Percentiles rank a stretch among this genome's conserved stretches.
These are phyloP conservation scores for Daphne laureola DNA, from an alignment of 441 rosid species.

Conservation along the genomic window DNA sequence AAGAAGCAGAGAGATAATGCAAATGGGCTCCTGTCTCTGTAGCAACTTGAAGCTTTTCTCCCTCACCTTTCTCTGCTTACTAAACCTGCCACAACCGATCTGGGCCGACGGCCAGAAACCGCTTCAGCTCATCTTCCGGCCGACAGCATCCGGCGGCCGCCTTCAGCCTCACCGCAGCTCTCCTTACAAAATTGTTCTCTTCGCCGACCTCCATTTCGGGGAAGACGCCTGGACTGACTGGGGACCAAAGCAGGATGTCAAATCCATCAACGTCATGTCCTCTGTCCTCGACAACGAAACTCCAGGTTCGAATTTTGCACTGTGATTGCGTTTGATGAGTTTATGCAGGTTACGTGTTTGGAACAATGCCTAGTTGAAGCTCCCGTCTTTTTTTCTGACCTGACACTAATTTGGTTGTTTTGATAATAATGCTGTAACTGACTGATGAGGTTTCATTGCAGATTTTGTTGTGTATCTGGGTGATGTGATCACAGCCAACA, in stretches of 20 bases:
- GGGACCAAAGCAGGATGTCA: constrained; percentile 68
- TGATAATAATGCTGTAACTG: too few species aligned
- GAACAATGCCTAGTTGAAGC: neutral
- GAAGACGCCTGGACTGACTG: constrained; percentile 69
- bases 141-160: constrained; percentile 9
- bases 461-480: constrained; percentile 86
- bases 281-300: constrained; percentile 46
- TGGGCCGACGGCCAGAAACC: neutral
- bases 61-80: neutral
- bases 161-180: constrained; percentile 23
- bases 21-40: too few species aligned
- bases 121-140: neutral
- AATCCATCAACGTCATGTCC: constrained; percentile 54
- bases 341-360: neutral
- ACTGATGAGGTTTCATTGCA: constrained; percentile 13
- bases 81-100: neutral
- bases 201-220: constrained; percentile 79
- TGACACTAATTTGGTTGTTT: too few species aligned
- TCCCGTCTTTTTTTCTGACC: neutral
- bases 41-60: neutral
- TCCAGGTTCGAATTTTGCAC: constrained; percentile 29
- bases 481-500: constrained; percentile 79
- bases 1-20: too few species aligned
- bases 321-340: neutral
- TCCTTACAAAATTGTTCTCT: constrained; percentile 49